Conservation (phyloP, 768 basidiomycete genomes). For the Hebeloma cylindrosporum region DNA sequence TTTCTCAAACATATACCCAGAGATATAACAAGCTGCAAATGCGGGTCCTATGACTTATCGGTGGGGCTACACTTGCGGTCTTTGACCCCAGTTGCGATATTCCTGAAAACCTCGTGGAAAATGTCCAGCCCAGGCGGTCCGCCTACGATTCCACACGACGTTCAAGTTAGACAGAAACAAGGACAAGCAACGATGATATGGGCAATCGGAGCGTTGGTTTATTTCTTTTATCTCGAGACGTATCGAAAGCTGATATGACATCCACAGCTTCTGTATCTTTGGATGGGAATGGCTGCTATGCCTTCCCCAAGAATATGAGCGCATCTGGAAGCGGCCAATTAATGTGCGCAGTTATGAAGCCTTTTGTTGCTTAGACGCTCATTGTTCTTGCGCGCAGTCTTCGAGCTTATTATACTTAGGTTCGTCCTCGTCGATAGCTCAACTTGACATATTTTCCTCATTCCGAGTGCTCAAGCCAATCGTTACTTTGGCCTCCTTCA, state of each 20-base stretch:
- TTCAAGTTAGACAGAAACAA: slow-evolving; percentile 19
- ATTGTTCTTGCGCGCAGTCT: not conserved
- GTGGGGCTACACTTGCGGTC: too few relatives aligned
- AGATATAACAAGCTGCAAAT: too few relatives aligned
- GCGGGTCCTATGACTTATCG: too few relatives aligned
- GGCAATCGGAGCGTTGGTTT: slow-evolving; percentile 25
- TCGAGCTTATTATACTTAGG: slow-evolving; percentile 17
- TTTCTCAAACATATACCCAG: too few relatives aligned
- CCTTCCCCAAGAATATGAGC: slow-evolving; percentile 23
- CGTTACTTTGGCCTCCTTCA: slow-evolving; percentile 27
- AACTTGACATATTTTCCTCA: not conserved
- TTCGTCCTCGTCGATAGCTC: slow-evolving; percentile 11
- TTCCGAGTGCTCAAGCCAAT: slow-evolving; percentile 12
- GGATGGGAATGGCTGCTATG: slow-evolving; percentile 28
- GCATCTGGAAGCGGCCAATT: slow-evolving; percentile 26
- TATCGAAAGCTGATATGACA: slow-evolving; percentile 1
- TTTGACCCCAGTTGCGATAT: too few relatives aligned
- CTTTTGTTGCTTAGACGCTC: not conserved
- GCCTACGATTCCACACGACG: slow-evolving; percentile 18
- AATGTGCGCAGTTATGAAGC: slow-evolving; percentile 14
- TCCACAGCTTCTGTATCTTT: slow-evolving; percentile 28
- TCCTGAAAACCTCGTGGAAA: too few relatives aligned
- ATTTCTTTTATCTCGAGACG: slow-evolving; percentile 5
- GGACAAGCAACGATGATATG: slow-evolving; percentile 24
- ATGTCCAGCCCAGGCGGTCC: too few relatives aligned